These are phyloP conservation scores for Glycyrrhiza uralensis DNA, from an alignment of 306 rosid genomes.

Conservation along the genomic window DNA sequence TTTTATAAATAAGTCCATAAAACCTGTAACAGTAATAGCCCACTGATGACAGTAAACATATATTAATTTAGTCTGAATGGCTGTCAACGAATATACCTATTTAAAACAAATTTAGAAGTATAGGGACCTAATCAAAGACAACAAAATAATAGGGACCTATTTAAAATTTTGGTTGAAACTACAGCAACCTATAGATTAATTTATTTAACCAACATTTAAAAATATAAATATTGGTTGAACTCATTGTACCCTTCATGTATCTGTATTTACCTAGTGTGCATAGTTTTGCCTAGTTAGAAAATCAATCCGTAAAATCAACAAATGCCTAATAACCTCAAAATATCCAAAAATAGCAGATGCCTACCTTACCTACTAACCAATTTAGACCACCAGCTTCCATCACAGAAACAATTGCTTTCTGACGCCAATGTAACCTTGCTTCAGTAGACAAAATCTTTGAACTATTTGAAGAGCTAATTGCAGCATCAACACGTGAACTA, in stretches of 20 bases:
- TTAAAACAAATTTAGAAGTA: neutral
- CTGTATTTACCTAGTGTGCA: neutral
- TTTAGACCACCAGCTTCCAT: slow-evolving; percentile 99
- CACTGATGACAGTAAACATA: neutral
- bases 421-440: slow-evolving; percentile 74
- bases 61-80: neutral
- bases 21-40: neutral
- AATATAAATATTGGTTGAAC: neutral
- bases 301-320: neutral
- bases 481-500: slow-evolving; percentile 40
- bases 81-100: neutral
- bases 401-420: slow-evolving; percentile 86
- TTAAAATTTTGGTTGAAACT: neutral
- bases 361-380: slow-evolving; percentile 99
- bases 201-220: slow-evolving; percentile 14
- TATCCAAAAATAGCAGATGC: slow-evolving; percentile 43
- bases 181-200: neutral
- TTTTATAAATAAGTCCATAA: neutral
- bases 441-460: slow-evolving; percentile 58
- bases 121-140: neutral
- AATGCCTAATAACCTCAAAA: slow-evolving; percentile 55
- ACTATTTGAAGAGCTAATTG: slow-evolving; percentile 49
- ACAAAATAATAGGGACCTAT: neutral
- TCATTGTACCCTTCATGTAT: slow-evolving; percentile 7
- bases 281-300: slow-evolving; percentile 10